Percentiles rank a stretch among this genome's conserved stretches.
phyloP scores from a whole-genome alignment of 2,329 filamentous ascomycete genomes.

The Trichoderma atrobrunneum region DNA sequence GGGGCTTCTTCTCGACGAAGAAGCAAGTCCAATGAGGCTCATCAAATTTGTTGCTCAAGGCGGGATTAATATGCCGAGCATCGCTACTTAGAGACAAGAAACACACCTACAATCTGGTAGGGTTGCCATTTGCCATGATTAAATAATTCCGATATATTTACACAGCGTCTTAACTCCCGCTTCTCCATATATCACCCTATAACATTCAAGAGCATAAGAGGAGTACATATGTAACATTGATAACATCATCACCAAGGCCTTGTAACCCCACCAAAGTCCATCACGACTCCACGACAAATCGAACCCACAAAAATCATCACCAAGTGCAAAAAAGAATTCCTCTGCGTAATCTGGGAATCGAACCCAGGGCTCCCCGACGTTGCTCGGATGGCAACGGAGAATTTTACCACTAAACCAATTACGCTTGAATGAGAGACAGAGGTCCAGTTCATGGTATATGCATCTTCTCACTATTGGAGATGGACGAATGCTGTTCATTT shows the following conservation, averaged over 20 bases:
- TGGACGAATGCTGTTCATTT: neutral
- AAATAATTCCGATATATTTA: neutral
- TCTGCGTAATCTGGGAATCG: conserved; percentile 34
- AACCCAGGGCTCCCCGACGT: conserved; percentile 35
- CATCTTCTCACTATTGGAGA: neutral
- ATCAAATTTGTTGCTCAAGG: neutral
- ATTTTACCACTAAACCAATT: conserved; percentile 33
- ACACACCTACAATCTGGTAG: neutral
- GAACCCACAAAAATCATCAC: neutral
- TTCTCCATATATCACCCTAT: neutral
- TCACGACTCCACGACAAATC: neutral
- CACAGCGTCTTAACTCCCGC: neutral
- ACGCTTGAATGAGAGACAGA: conserved; percentile 10
- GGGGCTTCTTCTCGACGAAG: neutral
- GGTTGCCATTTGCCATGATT: neutral
- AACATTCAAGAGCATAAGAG: neutral
- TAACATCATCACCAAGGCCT: neutral
- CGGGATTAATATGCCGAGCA: neutral
- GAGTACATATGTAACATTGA: neutral
- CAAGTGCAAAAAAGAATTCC: neutral
- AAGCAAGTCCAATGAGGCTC: neutral
- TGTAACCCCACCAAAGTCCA: neutral
- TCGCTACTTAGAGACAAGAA: neutral
- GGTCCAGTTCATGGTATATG: neutral
- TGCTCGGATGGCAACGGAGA: conserved; percentile 31